phyloP scores from a whole-genome alignment of 108 stramenopile genomes.

The Nitzschia palea region DNA sequence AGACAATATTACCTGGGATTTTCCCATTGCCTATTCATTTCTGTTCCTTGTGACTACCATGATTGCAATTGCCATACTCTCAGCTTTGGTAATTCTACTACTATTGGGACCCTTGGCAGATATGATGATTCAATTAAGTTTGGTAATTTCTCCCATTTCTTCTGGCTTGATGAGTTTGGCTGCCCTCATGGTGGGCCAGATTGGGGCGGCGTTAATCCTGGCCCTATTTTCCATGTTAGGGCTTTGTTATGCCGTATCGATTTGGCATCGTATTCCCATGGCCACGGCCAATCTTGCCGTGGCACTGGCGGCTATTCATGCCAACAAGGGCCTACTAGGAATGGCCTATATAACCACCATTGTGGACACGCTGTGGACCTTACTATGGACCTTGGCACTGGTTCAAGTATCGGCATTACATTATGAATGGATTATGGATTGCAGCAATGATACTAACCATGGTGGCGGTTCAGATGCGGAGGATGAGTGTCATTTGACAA shows the following conservation, averaged over 20 bases:
- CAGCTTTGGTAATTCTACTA: slow-evolving; percentile 7
- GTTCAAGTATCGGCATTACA: slow-evolving; percentile 5
- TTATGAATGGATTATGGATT: slow-evolving; percentile 14
- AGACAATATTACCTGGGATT: not conserved
- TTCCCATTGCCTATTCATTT: not conserved
- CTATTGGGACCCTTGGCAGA: slow-evolving; percentile 21
- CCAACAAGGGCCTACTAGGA: slow-evolving; percentile 43
- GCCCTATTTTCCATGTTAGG: slow-evolving; percentile 11
- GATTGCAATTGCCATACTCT: slow-evolving; percentile 14
- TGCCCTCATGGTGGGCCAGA: slow-evolving; percentile 7
- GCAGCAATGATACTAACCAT: not conserved
- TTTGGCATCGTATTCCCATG: slow-evolving; percentile 72
- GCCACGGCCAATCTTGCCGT: slow-evolving; percentile 67
- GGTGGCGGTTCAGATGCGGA: not conserved
- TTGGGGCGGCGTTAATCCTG: slow-evolving; percentile 21
- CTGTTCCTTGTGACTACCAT: slow-evolving; percentile 16
- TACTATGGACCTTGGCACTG: slow-evolving; percentile 39
- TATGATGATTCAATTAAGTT: slow-evolving; percentile 38
- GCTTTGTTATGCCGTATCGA: slow-evolving; percentile 19
- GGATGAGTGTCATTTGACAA: slow-evolving; percentile 8
- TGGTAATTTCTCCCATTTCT: slow-evolving; percentile 25
- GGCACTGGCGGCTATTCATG: slow-evolving; percentile 47
- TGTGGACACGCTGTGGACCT: slow-evolving; percentile 34
- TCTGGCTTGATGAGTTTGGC: slow-evolving; percentile 1
- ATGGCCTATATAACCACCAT: slow-evolving; percentile 38